A percentile compares a stretch with the other conserved stretches of the same genome.
phyloP scores from a whole-genome alignment of 176 grass and related monocot species.

The Aegilops speltoides region DNA sequence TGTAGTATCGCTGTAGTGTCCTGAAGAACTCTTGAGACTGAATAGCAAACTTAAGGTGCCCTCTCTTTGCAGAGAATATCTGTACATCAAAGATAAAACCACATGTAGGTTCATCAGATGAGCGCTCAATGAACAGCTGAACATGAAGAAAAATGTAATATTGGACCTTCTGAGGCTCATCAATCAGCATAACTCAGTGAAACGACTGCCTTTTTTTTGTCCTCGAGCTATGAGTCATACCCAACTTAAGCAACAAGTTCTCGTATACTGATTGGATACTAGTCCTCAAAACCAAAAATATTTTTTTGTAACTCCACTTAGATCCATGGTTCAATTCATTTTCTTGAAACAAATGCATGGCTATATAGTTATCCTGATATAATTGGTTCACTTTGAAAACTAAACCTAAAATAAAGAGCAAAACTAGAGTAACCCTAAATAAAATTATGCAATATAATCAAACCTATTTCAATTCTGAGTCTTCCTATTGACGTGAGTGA shows the following conservation, averaged over 20 bases:
- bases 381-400: constrained; percentile 8
- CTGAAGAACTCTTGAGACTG: constrained; percentile 92
- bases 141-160: constrained; percentile 25
- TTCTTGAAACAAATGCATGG: not conserved
- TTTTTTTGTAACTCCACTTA: constrained; percentile 7
- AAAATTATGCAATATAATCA: not conserved
- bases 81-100: constrained; percentile 39
- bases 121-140: constrained; percentile 20
- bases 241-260: not conserved
- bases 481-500: constrained; percentile 2
- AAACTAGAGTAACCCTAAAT: constrained; percentile 6
- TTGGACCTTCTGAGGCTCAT: not conserved
- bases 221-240: not conserved
- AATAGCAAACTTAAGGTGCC: constrained; percentile 75
- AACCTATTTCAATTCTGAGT: constrained; percentile 27
- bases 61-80: constrained; percentile 98
- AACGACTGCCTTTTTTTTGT: not conserved
- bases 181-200: constrained; percentile 18
- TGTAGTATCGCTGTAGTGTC: constrained; percentile 93
- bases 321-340: constrained; percentile 18
- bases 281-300: not conserved
- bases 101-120: constrained; percentile 25
- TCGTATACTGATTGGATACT: not conserved
- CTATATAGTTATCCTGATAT: not conserved
- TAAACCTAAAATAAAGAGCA: constrained; percentile 1